phyloP scores from a whole-genome alignment of 768 basidiomycete genomes.

The Hygrocybe coccinea region DNA sequence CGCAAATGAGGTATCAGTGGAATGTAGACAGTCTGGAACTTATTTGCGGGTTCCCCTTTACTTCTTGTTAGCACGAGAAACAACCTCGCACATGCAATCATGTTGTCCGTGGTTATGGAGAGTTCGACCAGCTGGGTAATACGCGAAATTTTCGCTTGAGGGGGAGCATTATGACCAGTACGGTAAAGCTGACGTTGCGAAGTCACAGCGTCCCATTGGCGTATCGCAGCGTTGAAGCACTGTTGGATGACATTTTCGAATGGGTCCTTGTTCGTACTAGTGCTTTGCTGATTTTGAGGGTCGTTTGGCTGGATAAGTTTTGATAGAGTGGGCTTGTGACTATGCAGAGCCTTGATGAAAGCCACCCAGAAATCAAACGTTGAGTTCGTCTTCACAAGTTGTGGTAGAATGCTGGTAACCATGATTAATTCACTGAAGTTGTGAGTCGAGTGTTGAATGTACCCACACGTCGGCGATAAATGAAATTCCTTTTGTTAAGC shows the following conservation, averaged over 20 bases:
- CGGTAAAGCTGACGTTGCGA: not conserved
- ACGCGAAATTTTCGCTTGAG: slow-evolving; percentile 19
- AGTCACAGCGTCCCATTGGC: slow-evolving; percentile 18
- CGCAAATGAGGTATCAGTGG: slow-evolving; percentile 25
- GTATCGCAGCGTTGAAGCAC: slow-evolving; percentile 14
- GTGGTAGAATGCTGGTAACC: slow-evolving; percentile 21
- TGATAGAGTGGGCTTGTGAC: slow-evolving; percentile 10
- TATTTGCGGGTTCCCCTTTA: slow-evolving; percentile 9
- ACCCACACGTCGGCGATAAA: slow-evolving; percentile 22
- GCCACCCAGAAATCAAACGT: slow-evolving; percentile 22
- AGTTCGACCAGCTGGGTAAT: slow-evolving; percentile 24
- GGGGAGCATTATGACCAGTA: not conserved
- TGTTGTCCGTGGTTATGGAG: slow-evolving; percentile 17
- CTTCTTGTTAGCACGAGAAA: slow-evolving; percentile 22
- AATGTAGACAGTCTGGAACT: slow-evolving; percentile 24
- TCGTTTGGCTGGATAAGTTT: not conserved
- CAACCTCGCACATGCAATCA: slow-evolving; percentile 19
- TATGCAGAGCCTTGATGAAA: slow-evolving; percentile 21
- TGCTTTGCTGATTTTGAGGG: not conserved
- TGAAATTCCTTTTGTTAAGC: slow-evolving; percentile 14
- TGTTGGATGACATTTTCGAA: slow-evolving; percentile 16
- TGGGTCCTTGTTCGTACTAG: not conserved
- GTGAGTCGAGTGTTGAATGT: not conserved
- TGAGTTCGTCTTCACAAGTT: slow-evolving; percentile 16
- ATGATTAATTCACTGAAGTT: not conserved